Evolutionary conservation across 192 early-diverging fungal genomes (phyloP).

Genomic region (Spizellomyces sp.): DNA sequence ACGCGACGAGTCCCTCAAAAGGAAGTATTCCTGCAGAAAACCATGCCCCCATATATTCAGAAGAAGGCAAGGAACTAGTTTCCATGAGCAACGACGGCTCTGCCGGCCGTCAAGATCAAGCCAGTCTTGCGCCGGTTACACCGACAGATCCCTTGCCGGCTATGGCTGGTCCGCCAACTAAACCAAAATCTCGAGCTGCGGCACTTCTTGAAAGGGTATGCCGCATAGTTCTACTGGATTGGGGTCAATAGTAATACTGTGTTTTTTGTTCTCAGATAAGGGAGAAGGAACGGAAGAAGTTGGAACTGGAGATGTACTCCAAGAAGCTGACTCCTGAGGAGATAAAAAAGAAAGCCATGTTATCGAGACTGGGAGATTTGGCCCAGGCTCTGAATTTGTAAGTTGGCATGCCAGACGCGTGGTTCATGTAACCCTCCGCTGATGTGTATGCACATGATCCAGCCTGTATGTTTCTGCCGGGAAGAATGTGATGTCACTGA

Average conservation of each 20-base stretch:
- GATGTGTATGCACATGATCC: neutral
- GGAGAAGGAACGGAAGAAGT: conserved; percentile 30
- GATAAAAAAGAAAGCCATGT: conserved; percentile 34
- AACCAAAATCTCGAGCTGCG: conserved; percentile 28
- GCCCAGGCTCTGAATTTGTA: conserved; percentile 32
- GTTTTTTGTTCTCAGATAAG: conserved; percentile 21
- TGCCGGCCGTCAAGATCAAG: too few relatives aligned
- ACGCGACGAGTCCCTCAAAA: too few relatives aligned
- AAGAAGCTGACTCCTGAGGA: conserved; percentile 27
- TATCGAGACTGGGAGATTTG: conserved; percentile 30
- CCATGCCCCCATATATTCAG: too few relatives aligned
- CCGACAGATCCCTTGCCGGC: too few relatives aligned
- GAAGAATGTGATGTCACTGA: conserved; percentile 30
- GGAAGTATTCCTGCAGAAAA: too few relatives aligned
- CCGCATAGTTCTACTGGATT: neutral
- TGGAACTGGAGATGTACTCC: conserved; percentile 18
- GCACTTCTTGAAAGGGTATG: conserved; percentile 36
- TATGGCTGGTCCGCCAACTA: neutral
- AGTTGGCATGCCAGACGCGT: neutral
- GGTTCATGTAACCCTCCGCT: neutral
- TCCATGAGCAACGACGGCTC: too few relatives aligned
- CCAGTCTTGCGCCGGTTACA: too few relatives aligned
- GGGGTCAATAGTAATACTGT: neutral
- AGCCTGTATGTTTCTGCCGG: conserved; percentile 23
- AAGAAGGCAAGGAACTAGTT: too few relatives aligned